Conservation (phyloP, 371 early-diverging fungal species). For the Mucor indicus region DNA sequence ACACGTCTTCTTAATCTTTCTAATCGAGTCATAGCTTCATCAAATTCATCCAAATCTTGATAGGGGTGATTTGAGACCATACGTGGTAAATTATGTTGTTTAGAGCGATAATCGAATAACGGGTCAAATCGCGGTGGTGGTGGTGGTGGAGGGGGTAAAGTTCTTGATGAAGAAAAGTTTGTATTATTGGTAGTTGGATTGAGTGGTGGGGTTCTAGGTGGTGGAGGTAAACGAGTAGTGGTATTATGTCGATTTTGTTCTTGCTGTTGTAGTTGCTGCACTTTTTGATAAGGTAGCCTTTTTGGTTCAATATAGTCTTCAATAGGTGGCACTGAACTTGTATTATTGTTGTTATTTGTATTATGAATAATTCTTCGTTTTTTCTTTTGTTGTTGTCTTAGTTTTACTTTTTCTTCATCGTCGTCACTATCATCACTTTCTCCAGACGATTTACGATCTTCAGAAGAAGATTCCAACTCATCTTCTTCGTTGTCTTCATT, state of each 20-base stretch:
- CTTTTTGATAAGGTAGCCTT: constrained; percentile 6
- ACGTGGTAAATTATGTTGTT: not conserved
- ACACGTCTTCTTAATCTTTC: constrained; percentile 24
- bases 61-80: constrained; percentile 10
- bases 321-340: constrained; percentile 29
- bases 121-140: constrained; percentile 19
- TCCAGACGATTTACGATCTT: not conserved
- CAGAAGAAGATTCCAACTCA: constrained; percentile 10
- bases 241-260: not conserved
- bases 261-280: not conserved
- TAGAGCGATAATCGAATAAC: constrained; percentile 19
- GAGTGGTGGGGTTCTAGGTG: constrained; percentile 17
- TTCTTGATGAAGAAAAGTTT: constrained; percentile 17
- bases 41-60: constrained; percentile 20
- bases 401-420: constrained; percentile 16
- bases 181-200: constrained; percentile 1
- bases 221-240: constrained; percentile 10
- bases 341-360: not conserved
- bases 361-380: not conserved
- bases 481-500: constrained; percentile 1
- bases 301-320: constrained; percentile 40
- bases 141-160: constrained; percentile 4
- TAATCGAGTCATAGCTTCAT: constrained; percentile 19
- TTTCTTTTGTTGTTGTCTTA: not conserved
- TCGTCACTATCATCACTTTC: constrained; percentile 1